phyloP scores from a whole-genome alignment of 2,329 filamentous ascomycete species.

The Drechslera avenae region DNA sequence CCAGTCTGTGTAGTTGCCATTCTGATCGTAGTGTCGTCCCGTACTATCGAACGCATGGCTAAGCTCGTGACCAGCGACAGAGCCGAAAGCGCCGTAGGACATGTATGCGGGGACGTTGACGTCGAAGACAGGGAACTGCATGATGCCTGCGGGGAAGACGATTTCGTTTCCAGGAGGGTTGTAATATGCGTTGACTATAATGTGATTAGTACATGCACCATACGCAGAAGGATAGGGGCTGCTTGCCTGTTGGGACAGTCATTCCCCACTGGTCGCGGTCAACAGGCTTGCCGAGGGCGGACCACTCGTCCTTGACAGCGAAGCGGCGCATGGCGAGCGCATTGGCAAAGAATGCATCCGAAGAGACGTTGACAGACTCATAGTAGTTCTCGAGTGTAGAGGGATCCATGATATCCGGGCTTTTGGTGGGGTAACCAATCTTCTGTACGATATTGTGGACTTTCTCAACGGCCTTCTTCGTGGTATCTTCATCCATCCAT shows the following conservation, averaged over 20 bases:
- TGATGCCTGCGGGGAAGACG: conserved; percentile 69
- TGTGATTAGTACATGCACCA: neutral
- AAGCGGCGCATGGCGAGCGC: conserved; percentile 58
- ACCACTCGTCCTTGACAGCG: conserved; percentile 59
- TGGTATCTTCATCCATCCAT: conserved; percentile 70
- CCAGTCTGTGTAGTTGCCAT: conserved; percentile 69
- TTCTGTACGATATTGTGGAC: conserved; percentile 70
- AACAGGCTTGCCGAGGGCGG: conserved; percentile 63
- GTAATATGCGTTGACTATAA: conserved; percentile 65
- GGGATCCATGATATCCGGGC: conserved; percentile 66
- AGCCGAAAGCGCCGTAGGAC: conserved; percentile 71
- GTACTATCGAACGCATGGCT: conserved; percentile 72
- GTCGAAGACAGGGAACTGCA: conserved; percentile 71
- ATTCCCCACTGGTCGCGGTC: conserved; percentile 66
- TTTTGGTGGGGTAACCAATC: conserved; percentile 68
- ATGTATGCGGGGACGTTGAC: conserved; percentile 67
- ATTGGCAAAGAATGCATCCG: conserved; percentile 63
- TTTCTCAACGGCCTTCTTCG: conserved; percentile 65
- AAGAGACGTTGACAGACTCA: conserved; percentile 56
- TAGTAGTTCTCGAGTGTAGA: conserved; percentile 64
- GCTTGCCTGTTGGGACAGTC: conserved; percentile 56
- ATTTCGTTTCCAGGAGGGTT: conserved; percentile 69
- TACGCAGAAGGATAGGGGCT: too few species aligned
- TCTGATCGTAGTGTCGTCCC: conserved; percentile 68
- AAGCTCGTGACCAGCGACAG: conserved; percentile 70